Evolutionary conservation across 257 asterid species (phyloP).

Genomic region (Phtheirospermum japonicum): DNA sequence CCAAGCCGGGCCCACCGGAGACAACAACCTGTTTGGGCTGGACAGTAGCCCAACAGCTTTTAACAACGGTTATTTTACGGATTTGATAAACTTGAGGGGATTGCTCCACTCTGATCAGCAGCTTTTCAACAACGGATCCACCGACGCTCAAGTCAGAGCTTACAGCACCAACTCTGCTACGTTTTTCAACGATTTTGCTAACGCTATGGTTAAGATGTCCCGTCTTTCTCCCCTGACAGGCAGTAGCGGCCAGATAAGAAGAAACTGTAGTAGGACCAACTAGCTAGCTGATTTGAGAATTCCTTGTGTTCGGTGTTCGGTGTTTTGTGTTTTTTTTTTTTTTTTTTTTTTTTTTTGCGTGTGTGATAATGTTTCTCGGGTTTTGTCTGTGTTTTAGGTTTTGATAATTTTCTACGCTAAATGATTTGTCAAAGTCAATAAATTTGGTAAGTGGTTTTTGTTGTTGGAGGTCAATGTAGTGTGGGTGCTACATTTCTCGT

Average conservation of each 20-base stretch:
- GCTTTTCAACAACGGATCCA: conserved; percentile 60
- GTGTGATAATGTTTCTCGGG: too few relatives aligned
- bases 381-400: too few relatives aligned
- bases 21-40: conserved; percentile 42
- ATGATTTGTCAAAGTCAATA: too few relatives aligned
- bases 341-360: too few relatives aligned
- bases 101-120: conserved; percentile 66
- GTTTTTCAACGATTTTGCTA: conserved; percentile 56
- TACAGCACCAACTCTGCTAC: conserved; percentile 45
- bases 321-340: too few relatives aligned
- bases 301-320: too few relatives aligned
- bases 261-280: conserved; percentile 54
- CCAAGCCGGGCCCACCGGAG: conserved; percentile 32
- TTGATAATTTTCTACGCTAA: too few relatives aligned
- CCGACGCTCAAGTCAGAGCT: conserved; percentile 54
- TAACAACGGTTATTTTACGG: conserved; percentile 51
- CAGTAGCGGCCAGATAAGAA: conserved; percentile 59
- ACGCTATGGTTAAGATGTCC: conserved; percentile 72
- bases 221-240: conserved; percentile 68
- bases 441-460: too few relatives aligned
- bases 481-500: too few relatives aligned
- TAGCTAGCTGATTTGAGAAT: too few relatives aligned
- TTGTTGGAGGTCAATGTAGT: too few relatives aligned
- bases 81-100: conserved; percentile 42
- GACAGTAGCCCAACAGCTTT: conserved; percentile 42